Conservation (phyloP, 768 basidiomycete species). For the Trichaptum fuscoviolaceum region DNA sequence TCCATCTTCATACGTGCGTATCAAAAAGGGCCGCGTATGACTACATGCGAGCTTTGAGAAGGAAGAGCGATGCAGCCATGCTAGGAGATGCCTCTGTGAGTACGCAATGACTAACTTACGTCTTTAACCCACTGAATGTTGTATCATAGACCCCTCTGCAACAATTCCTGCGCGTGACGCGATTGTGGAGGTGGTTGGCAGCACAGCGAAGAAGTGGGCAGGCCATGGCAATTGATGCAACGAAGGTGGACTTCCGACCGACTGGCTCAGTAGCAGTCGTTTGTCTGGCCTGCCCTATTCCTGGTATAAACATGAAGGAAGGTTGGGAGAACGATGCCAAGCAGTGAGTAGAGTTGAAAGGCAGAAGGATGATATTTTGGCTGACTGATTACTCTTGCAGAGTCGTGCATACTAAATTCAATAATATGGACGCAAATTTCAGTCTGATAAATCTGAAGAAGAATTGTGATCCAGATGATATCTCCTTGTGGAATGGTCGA, state of each 20-base stretch:
- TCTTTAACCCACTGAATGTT: too few relatives aligned
- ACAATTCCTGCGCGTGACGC: background rate
- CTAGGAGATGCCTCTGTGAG: too few relatives aligned
- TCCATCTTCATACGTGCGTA: too few relatives aligned
- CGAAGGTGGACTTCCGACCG: background rate
- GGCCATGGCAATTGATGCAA: background rate
- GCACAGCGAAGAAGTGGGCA: background rate
- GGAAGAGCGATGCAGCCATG: too few relatives aligned
- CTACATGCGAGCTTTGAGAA: too few relatives aligned
- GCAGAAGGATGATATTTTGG: background rate
- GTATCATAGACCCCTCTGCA: too few relatives aligned
- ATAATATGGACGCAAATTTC: background rate
- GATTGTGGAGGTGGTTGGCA: background rate
- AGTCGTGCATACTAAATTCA: constrained; percentile 3
- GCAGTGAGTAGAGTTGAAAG: background rate
- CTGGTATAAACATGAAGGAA: constrained; percentile 3
- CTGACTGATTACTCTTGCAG: background rate
- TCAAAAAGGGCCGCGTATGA: too few relatives aligned
- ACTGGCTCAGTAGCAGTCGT: background rate
- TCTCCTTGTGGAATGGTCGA: background rate
- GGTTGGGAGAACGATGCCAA: background rate
- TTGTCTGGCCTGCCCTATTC: background rate
- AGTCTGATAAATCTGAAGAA: constrained; percentile 1
- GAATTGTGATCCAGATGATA: constrained; percentile 1
- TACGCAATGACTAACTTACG: too few relatives aligned